These are phyloP conservation scores for Elongisporangium senticosum DNA, from an alignment of 352 stramenopile genomes.

Conservation along the genomic window DNA sequence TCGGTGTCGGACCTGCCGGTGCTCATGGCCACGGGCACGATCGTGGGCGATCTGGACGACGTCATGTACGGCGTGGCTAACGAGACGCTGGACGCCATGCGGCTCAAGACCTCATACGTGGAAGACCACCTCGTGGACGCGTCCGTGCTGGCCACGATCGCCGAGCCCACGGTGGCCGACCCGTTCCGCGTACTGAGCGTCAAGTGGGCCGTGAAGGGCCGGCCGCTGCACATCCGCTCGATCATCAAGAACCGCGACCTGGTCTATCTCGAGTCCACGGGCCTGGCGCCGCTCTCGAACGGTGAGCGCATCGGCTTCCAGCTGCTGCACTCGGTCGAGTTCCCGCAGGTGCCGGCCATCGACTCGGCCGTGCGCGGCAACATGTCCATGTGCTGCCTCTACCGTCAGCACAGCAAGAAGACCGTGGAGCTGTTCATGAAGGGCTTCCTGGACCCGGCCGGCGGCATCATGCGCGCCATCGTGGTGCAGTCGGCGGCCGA, in stretches of 20 bases:
- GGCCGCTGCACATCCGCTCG: slow-evolving; percentile 27
- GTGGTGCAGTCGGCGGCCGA: slow-evolving; percentile 39
- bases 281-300: slow-evolving; percentile 25
- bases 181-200: slow-evolving; percentile 42
- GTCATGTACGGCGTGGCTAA: slow-evolving; percentile 47
- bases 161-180: slow-evolving; percentile 25
- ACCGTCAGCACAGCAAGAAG: slow-evolving; percentile 39
- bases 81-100: slow-evolving; percentile 37
- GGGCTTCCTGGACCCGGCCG: slow-evolving; percentile 33
- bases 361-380: slow-evolving; percentile 37
- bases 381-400: slow-evolving; percentile 47
- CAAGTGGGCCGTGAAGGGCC: slow-evolving; percentile 52
- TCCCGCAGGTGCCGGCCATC: slow-evolving; percentile 33
- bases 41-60: slow-evolving; percentile 35
- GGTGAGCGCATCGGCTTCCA: slow-evolving; percentile 59
- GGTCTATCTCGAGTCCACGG: slow-evolving; percentile 54
- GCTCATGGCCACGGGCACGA: slow-evolving; percentile 33
- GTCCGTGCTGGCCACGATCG: slow-evolving; percentile 33
- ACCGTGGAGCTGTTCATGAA: slow-evolving; percentile 41
- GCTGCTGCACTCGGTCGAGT: slow-evolving; percentile 53
- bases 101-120: slow-evolving; percentile 48
- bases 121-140: slow-evolving; percentile 45
- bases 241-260: slow-evolving; percentile 57
- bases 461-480: slow-evolving; percentile 32
- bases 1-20: slow-evolving; percentile 12